Evolutionary conservation across 495 filamentous ascomycete genomes (phyloP), one percentile per base, ranked within the genome.

Genomic region (Massariosphaeria phaeospora): DNA sequence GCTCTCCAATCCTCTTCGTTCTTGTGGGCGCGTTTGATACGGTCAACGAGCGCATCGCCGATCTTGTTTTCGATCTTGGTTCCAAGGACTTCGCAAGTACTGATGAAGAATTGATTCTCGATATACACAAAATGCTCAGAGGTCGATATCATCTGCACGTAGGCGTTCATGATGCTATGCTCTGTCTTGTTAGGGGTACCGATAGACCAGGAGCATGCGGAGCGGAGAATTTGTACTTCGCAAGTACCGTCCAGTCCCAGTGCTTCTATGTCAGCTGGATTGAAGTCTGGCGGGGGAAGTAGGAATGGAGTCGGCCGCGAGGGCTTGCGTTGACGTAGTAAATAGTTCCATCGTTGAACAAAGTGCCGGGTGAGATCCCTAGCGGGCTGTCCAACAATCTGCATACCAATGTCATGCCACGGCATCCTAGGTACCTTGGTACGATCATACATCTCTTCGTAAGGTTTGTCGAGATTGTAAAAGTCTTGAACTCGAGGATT

Each of bases 71-170:
- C 81, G 52, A 99, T 91, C 65, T 83, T 86, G 38, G 81, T 85
- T 31, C 86, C 87, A 50, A 95, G 82, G 13, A 91, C 89, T 59
- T 91, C 85, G 52, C 89, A 95, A 49, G 87, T 95, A 48, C 84
- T 93, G 72, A 99, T 87, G 72, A 95, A 99, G 74, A 99, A 99
- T 68, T 99, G 93, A 67, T 99, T 99, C 65, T 99, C 93, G 55
- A 99, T 95, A 68, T 99, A 97, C 52, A 99, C 88, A 57, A 97
- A 96, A 63, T 97, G 93, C 41, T 99, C 90, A 8, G 89, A 95
- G 48, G 89, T 81, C 63, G 93, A 84, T 48, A 99, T 99, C 69
- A 93, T 77, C 66, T 95, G 93, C 62, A 93, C 79, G 61, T 99
- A 99, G 24, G 93, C 93, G 51, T 85, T 89, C 79, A 93, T 88